Evolutionary conservation across 164 flowering plant genomes (phyloP).

Genomic region (Santalum album): DNA sequence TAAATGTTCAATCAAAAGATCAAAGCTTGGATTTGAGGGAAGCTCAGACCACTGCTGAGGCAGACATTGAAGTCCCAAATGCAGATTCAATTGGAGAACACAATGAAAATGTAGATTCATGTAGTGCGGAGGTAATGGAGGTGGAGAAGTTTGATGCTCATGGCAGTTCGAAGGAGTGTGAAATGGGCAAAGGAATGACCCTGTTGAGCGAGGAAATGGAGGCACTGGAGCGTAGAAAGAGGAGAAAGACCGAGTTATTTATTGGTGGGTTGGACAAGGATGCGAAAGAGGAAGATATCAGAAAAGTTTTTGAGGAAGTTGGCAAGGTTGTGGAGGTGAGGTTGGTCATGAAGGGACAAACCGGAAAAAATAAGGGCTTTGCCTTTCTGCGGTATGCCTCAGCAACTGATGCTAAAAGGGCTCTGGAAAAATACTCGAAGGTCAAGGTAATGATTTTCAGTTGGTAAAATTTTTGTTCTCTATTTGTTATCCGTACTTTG

Average conservation of each 20-base stretch:
- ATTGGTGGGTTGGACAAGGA: constrained; percentile 36
- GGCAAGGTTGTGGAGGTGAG: constrained; percentile 29
- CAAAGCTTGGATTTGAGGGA: not conserved
- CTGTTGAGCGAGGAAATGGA: constrained; percentile 22
- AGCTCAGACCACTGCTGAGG: not conserved
- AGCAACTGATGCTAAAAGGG: constrained; percentile 27
- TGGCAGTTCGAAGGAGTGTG: constrained; percentile 6
- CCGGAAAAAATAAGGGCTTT: constrained; percentile 30
- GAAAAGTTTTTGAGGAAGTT: constrained; percentile 24
- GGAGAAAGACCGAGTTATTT: constrained; percentile 28
- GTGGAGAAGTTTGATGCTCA: not conserved
- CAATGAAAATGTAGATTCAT: not conserved
- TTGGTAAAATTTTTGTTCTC: not conserved
- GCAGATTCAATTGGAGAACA: not conserved
- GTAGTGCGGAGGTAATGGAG: not conserved
- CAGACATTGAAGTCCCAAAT: not conserved
- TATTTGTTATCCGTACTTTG: too few relatives aligned
- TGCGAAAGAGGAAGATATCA: constrained; percentile 30
- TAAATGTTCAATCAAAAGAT: not conserved
- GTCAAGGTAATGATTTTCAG: constrained; percentile 18
- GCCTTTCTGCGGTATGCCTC: constrained; percentile 28
- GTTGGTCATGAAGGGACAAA: constrained; percentile 18
- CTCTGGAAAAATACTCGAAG: constrained; percentile 18
- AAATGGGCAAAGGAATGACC: not conserved
- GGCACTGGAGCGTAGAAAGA: constrained; percentile 24